Evolutionary conservation across 2,329 filamentous ascomycete genomes (phyloP).

Genomic region (Ascochyta pisi): DNA sequence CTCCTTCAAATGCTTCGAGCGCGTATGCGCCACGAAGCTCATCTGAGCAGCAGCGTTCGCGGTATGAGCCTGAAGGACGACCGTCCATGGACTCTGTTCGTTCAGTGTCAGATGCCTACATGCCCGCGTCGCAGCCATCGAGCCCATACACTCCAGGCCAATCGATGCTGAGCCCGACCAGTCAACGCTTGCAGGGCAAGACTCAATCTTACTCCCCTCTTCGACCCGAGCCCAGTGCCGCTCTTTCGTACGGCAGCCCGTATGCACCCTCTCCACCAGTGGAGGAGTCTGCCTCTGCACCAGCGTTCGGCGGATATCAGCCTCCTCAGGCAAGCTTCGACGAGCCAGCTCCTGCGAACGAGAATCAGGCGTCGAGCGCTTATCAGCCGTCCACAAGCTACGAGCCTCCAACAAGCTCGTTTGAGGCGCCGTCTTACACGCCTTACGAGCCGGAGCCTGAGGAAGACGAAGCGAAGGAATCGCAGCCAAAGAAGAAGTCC

Average conservation of each 20-base stretch:
- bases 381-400: constrained; percentile 45
- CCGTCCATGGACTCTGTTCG: constrained; percentile 48
- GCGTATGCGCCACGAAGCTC: constrained; percentile 58
- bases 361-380: constrained; percentile 20
- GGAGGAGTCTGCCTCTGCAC: constrained; percentile 27
- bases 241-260: constrained; percentile 37
- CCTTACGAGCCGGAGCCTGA: constrained; percentile 60
- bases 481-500: constrained; percentile 67
- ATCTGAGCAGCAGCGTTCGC: constrained; percentile 58
- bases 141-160: constrained; percentile 42
- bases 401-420: constrained; percentile 35
- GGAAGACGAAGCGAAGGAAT: constrained; percentile 54
- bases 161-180: constrained; percentile 39
- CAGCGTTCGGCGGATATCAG: constrained; percentile 39
- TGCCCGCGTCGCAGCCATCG: constrained; percentile 35
- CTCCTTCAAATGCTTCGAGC: constrained; percentile 42
- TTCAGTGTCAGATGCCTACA: constrained; percentile 41
- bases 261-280: constrained; percentile 40
- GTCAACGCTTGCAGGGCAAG: constrained; percentile 34
- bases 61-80: constrained; percentile 55
- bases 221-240: constrained; percentile 33
- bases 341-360: constrained; percentile 14
- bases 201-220: constrained; percentile 43
- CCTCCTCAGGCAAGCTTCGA: constrained; percentile 37
- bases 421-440: constrained; percentile 50